Base-by-base conservation (phyloP, 345 rosid genomes). In the Populus tremula region DNA sequence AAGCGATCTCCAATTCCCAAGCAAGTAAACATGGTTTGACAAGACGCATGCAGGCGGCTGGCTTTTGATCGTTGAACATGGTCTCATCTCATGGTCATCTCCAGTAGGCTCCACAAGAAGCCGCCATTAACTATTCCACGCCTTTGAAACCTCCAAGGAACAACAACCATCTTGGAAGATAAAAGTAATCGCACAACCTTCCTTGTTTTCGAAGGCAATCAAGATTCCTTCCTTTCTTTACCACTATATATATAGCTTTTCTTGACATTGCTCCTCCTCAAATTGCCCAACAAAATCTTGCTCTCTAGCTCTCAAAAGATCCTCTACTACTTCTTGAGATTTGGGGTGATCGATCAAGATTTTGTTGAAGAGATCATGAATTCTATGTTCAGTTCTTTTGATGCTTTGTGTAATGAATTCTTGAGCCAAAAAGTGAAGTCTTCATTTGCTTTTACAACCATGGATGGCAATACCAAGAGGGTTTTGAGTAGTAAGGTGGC, bases 371-470 rank as follows among this genome's bases (percentile, higher is more conserved):
- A 14, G 56, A 81, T 69, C 79, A 91, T 93, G 93, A 91, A 93
- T 77, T 93, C 94, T 10, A 89, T 91, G 83, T 93, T 93, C 77
- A 90, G 94, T 78, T 83, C 91, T 70, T 93, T 91, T 61, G 96
- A 91, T 71, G 89, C 86, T 1, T 54, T 90, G 74, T 82, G 85
- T 43, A 91, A 87, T 5, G 98, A 93, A 79, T 70, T 87, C 18
- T 75, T 91, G 86, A 87, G 94, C 54, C 86, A 83, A 27, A 73
- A 78, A 23, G 23, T 83, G 38, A 49, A 74, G 73, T 72, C 89
- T 21, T 79, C 81, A 61, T 77, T 82, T 21, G 69, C 80, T 71
- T 77, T 73, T 53, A 1, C 69, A 13, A 59, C 74, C 0, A 41
- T 16, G 1, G 3, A 38, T 11, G 4, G 29, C 6, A 59, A 3